Percentiles rank a stretch among this genome's conserved stretches.
Conservation (phyloP, 148 eudicot genomes). For the Cornus controversa region DNA sequence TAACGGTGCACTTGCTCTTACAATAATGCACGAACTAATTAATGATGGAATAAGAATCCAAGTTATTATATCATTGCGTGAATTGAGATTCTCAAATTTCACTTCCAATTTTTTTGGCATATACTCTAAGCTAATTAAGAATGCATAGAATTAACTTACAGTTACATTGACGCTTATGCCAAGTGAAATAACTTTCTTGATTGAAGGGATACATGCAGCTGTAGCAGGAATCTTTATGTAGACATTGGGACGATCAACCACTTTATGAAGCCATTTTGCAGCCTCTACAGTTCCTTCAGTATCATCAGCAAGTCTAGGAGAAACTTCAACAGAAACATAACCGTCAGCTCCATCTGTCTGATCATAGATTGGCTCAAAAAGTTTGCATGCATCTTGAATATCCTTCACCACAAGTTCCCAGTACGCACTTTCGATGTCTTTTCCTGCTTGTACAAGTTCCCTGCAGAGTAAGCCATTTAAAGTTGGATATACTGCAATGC, state of each 20-base stretch:
- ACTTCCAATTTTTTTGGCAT: not conserved
- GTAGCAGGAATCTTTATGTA: slow-evolving; percentile 98
- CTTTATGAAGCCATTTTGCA: slow-evolving; percentile 90
- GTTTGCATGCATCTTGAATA: slow-evolving; percentile 92
- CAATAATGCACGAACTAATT: not conserved
- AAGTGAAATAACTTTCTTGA: slow-evolving; percentile 76
- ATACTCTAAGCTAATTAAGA: not conserved
- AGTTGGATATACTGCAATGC: not conserved
- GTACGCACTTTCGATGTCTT: slow-evolving; percentile 87
- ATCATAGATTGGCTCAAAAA: slow-evolving; percentile 88
- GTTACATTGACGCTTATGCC: slow-evolving; percentile 98
- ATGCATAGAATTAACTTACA: slow-evolving; percentile 48
- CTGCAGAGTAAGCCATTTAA: slow-evolving; percentile 38
- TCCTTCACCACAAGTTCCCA: slow-evolving; percentile 98
- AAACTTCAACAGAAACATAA: slow-evolving; percentile 97
- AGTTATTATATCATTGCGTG: not conserved
- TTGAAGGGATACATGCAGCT: slow-evolving; percentile 90
- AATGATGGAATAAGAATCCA: not conserved
- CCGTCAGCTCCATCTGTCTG: slow-evolving; percentile 87
- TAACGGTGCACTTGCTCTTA: not conserved
- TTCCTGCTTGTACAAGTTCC: slow-evolving; percentile 80
- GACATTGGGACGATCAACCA: slow-evolving; percentile 78
- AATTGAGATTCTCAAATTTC: not conserved
- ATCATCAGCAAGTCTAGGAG: slow-evolving; percentile 95
- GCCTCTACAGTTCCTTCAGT: slow-evolving; percentile 90